Evolutionary conservation across 441 rosid species (phyloP).

Genomic region (Erodium texanum): DNA sequence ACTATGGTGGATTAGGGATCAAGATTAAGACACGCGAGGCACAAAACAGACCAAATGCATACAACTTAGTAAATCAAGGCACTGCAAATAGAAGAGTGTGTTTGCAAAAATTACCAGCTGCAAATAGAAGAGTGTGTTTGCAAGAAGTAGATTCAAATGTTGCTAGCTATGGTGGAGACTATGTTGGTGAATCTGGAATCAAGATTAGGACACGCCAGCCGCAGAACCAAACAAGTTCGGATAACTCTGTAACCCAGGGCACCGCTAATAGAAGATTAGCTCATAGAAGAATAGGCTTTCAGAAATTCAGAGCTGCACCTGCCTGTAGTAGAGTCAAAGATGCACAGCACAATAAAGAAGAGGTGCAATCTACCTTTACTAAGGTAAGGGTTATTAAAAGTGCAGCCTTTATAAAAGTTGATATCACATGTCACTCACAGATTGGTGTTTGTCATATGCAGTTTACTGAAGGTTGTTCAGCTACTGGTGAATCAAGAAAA

Average conservation of each 20-base stretch:
- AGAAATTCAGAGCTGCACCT: conserved; percentile 9
- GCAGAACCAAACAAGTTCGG: conserved; percentile 25
- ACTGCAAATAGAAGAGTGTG: conserved; percentile 18
- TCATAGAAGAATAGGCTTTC: conserved; percentile 29
- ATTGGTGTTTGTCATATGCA: not conserved
- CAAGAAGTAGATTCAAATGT: conserved; percentile 13
- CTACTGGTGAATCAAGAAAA: not conserved
- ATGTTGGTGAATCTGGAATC: conserved; percentile 35
- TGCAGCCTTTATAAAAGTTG: not conserved
- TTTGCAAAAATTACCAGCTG: conserved; percentile 5
- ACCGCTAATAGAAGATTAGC: conserved; percentile 57
- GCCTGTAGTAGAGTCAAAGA: not conserved
- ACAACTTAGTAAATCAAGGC: conserved; percentile 13
- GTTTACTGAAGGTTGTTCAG: not conserved
- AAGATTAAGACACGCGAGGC: conserved; percentile 16
- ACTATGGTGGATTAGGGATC: conserved; percentile 8
- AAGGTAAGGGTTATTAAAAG: conserved; percentile 32
- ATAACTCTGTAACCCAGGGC: conserved; percentile 39
- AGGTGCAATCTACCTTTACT: conserved; percentile 38
- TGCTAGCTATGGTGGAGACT: conserved; percentile 19
- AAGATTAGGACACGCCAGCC: conserved; percentile 43
- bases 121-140: conserved; percentile 14
- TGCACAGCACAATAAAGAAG: not conserved
- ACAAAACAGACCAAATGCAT: not conserved
- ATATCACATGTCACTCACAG: not conserved